Evolutionary conservation across 2,329 filamentous ascomycete species (phyloP).

Genomic region (Fusarium illudens): DNA sequence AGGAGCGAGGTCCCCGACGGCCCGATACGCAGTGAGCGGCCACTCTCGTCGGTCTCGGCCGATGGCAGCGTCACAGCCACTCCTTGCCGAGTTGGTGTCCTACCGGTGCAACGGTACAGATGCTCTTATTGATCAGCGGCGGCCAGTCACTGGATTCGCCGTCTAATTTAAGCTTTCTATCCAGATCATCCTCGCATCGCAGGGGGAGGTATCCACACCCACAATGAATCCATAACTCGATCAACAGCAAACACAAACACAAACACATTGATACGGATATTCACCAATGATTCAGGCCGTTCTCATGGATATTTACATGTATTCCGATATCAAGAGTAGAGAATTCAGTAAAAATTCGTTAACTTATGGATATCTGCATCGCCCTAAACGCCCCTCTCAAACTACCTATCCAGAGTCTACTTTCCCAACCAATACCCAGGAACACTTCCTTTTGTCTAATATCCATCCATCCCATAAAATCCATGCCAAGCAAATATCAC

Average conservation of each 20-base stretch:
- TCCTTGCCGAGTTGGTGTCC: too few relatives aligned
- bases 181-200: too few relatives aligned
- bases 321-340: neutral
- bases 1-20: slow-evolving; percentile 16
- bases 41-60: neutral
- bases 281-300: too few relatives aligned
- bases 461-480: slow-evolving; percentile 29
- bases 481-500: neutral
- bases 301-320: neutral
- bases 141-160: neutral
- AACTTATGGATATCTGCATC: neutral
- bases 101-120: neutral
- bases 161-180: neutral
- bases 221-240: too few relatives aligned
- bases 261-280: too few relatives aligned
- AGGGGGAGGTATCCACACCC: too few relatives aligned
- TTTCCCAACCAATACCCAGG: neutral
- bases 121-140: neutral
- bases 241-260: too few relatives aligned
- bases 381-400: neutral
- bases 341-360: neutral
- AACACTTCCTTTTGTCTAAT: neutral
- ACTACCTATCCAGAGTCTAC: neutral
- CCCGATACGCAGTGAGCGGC: slow-evolving; percentile 1
- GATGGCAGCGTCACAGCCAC: neutral